Conservation (phyloP, 306 rosid species). For the Styphnolobium japonicum region DNA sequence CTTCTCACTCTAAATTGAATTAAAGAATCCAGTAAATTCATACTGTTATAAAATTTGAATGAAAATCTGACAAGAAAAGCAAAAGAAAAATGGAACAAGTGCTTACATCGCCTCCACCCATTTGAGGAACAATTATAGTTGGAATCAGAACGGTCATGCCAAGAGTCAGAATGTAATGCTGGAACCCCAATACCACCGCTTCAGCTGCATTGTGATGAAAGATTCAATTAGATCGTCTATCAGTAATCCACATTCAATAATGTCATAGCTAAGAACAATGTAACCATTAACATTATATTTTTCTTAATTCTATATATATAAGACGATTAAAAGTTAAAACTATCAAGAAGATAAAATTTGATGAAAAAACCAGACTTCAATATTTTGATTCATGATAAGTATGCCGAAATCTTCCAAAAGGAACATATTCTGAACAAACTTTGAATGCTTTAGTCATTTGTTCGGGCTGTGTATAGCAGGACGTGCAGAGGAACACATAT, state of each 20-base stretch:
- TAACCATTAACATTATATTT: neutral
- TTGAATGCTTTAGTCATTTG: neutral
- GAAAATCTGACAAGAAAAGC: too few relatives aligned
- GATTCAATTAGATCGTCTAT: neutral
- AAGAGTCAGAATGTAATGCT: constrained; percentile 55
- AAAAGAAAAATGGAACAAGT: neutral
- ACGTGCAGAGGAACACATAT: neutral
- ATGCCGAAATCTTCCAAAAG: neutral
- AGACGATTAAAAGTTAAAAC: neutral
- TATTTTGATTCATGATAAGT: neutral
- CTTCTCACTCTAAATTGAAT: too few relatives aligned
- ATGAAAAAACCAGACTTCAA: neutral
- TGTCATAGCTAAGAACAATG: neutral
- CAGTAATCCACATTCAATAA: neutral
- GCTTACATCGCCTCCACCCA: constrained; percentile 67
- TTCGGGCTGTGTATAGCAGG: neutral
- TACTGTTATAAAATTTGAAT: neutral
- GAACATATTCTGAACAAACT: neutral
- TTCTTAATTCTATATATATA: neutral
- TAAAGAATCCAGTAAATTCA: too few relatives aligned
- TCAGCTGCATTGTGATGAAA: constrained; percentile 41
- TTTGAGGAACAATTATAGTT: constrained; percentile 56
- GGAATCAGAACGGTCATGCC: constrained; percentile 58
- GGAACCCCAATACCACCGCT: constrained; percentile 63
- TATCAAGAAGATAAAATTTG: neutral